Base-by-base conservation (phyloP, 768 basidiomycete species). In the Lactarius deliciosus region DNA sequence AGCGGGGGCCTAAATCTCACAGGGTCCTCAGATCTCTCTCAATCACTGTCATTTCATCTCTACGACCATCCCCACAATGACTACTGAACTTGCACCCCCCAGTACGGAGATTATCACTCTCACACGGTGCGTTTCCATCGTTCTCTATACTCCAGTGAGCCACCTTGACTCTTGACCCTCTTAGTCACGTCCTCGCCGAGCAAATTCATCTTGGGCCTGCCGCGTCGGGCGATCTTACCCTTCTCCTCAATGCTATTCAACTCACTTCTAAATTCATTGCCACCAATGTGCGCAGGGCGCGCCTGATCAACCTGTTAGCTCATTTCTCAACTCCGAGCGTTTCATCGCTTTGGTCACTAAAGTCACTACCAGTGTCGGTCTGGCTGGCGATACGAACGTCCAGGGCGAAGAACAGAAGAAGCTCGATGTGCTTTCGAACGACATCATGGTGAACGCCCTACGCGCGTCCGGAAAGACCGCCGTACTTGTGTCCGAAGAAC, bases 361-460 rank as follows among this genome's bases (percentile, higher is more conserved):
- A 50, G 34, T 60, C 55, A 60, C 59, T 43, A 55, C 61, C 73
- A 96, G 95, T n/a, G 90, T 99, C 71, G 97, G 97, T 38, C 83
- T 96, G 25, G 97, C 97, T 18, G 97, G 97, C 18, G 94, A 96
- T 75, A 92, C 92, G 32, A 99, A 99, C 75, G 90, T 96, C 9
- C 94, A 96, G 78, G 97, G 97, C 25, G 97, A 98, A 77, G 97
- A 98, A 75, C 97, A 99, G 83, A 99, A 99, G 84, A 99, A 99
- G 80, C 84, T 99, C 61, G 96, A 97, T 74, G 89, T 97, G n/a
- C 82, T 97, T 38, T 91, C 94, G 16, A 98, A 99, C 76, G 96
- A 99, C 76, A 99, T 99, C 83, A 98, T 99, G 97, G 85, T 98
- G 73, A 98, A 98, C 74, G 90, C 96, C 57, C 85, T 99, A 40